These are phyloP conservation scores for Cryptosporidium bovis DNA, from an alignment of 169 alveolate genomes.

Conservation along the genomic window DNA sequence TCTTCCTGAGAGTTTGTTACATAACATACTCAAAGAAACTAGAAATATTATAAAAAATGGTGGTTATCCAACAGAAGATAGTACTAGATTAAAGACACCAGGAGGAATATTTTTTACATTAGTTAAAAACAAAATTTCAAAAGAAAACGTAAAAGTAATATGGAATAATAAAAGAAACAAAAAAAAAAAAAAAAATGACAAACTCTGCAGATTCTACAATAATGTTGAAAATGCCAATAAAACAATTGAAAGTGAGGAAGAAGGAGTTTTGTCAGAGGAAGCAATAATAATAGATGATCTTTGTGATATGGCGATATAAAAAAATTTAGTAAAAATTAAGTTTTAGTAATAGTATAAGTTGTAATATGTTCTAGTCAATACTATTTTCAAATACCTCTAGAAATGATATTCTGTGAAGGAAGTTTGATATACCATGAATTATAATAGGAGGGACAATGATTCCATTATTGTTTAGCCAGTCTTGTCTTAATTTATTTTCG, in stretches of 20 bases:
- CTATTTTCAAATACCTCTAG: neutral
- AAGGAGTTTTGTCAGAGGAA: conserved; percentile 53
- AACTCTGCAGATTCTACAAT: neutral
- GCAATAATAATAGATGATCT: conserved; percentile 46
- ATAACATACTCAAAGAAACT: conserved; percentile 17
- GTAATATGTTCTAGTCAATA: neutral
- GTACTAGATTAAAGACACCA: conserved; percentile 46
- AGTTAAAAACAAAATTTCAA: conserved; percentile 28
- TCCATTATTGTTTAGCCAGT: conserved; percentile 42
- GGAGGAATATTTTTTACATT: conserved; percentile 68
- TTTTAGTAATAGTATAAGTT: neutral
- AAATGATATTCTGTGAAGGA: conserved; percentile 33
- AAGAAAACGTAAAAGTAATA: conserved; percentile 28
- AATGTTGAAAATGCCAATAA: neutral
- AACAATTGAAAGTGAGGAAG: conserved; percentile 7
- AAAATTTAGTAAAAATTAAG: neutral
- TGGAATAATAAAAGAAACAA: conserved; percentile 38
- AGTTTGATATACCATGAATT: conserved; percentile 27
- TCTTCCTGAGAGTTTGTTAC: conserved; percentile 12
- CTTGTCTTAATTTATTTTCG: conserved; percentile 42
- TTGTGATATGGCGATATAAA: conserved; percentile 3
- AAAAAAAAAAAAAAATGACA: neutral
- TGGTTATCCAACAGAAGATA: conserved; percentile 57
- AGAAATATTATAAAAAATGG: conserved; percentile 27
- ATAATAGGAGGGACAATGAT: conserved; percentile 29